phyloP scores from a whole-genome alignment of 352 stramenopile genomes.

The Phytophthora europaea region DNA sequence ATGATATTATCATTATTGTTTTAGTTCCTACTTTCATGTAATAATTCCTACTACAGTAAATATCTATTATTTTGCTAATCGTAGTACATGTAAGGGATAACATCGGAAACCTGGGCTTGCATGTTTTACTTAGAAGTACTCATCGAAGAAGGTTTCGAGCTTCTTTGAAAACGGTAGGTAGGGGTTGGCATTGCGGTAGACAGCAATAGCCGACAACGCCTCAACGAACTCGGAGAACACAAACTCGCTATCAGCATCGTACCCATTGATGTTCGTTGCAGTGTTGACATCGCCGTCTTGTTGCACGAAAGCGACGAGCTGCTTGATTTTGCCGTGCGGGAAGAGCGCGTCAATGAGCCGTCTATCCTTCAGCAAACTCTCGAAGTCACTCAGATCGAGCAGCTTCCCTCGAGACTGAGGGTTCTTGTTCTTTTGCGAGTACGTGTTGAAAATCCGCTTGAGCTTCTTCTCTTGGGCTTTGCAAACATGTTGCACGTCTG shows the following conservation, averaged over 20 bases:
- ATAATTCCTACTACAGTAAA: no score
- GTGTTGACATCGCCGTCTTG: constrained; percentile 73
- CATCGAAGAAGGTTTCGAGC: constrained; percentile 79
- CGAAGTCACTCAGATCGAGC: constrained; percentile 79
- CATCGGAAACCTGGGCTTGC: no score
- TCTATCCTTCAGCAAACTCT: constrained; percentile 76
- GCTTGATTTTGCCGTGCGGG: constrained; percentile 77
- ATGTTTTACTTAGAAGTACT: constrained; percentile 60
- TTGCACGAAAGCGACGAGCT: constrained; percentile 81
- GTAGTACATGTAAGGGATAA: no score
- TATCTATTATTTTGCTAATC: no score
- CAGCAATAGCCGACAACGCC: constrained; percentile 72
- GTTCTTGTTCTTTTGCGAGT: constrained; percentile 85
- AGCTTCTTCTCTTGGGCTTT: constrained; percentile 83
- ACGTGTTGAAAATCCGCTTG: constrained; percentile 76
- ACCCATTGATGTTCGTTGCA: constrained; percentile 49
- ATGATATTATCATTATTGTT: no score
- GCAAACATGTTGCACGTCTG: constrained; percentile 80
- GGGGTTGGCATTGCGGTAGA: constrained; percentile 83
- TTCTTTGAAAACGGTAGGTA: constrained; percentile 83
- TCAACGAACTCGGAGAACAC: constrained; percentile 87
- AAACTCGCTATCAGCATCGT: constrained; percentile 78
- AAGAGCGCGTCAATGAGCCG: constrained; percentile 80
- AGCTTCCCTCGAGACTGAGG: constrained; percentile 73
- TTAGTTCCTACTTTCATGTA: no score